Conservation (phyloP, 2,329 filamentous ascomycete species). For the Hypoxylon sp. region DNA sequence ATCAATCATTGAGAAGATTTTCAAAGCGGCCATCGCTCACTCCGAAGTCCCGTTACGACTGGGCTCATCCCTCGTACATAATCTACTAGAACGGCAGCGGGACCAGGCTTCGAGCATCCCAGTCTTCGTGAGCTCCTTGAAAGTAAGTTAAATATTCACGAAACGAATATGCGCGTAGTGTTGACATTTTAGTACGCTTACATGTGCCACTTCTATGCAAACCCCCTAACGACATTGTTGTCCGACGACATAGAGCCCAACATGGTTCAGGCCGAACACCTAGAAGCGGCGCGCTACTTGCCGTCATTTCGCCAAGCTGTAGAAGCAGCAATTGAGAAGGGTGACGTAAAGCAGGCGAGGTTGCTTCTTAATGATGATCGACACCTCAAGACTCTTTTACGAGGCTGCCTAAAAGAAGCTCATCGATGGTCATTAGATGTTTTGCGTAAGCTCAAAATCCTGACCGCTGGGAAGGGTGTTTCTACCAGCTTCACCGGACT, state of each 20-base stretch:
- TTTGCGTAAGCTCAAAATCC: constrained; percentile 59
- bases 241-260: constrained; percentile 45
- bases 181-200: constrained; percentile 71
- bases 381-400: constrained; percentile 54
- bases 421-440: constrained; percentile 53
- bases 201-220: constrained; percentile 87
- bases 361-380: constrained; percentile 68
- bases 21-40: constrained; percentile 70
- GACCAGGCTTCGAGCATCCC: constrained; percentile 82
- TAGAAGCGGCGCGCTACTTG: constrained; percentile 73
- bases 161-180: constrained; percentile 1
- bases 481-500: constrained; percentile 58
- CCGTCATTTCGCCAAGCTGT: constrained; percentile 71
- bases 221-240: constrained; percentile 73
- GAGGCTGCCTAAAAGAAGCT: constrained; percentile 50
- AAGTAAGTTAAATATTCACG: constrained; percentile 55
- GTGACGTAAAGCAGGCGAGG: constrained; percentile 55
- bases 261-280: constrained; percentile 65
- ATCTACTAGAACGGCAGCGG: constrained; percentile 74
- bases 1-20: constrained; percentile 76
- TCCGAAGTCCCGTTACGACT: constrained; percentile 66
- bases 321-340: constrained; percentile 57
- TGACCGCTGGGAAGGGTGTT: constrained; percentile 48
- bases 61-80: constrained; percentile 68
- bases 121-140: constrained; percentile 73